Conservation (phyloP, 495 filamentous ascomycete species). For the Aspergillus saccharolyticus region DNA sequence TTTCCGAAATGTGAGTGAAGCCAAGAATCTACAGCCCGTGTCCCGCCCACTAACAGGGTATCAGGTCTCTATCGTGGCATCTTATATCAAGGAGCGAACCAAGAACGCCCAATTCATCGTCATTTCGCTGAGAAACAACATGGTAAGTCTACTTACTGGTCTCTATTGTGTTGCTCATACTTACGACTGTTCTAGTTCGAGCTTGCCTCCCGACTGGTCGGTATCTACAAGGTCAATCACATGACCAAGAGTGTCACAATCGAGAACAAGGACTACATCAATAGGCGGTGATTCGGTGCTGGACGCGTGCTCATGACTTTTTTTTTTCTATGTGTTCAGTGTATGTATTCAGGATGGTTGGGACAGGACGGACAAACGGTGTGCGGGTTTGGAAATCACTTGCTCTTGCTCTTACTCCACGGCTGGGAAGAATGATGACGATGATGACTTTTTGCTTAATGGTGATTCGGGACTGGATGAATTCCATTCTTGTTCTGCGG, state of each 20-base stretch:
- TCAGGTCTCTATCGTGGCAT: constrained; percentile 96
- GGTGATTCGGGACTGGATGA: neutral
- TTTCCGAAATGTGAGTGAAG: constrained; percentile 81
- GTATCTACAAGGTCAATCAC: constrained; percentile 99
- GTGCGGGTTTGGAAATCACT: neutral
- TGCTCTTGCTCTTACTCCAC: neutral
- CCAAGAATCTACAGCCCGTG: neutral
- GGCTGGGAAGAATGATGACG: neutral
- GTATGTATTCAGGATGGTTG: constrained; percentile 5
- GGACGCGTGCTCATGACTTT: neutral
- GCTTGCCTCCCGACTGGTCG: constrained; percentile 85
- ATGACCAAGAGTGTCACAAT: constrained; percentile 99
- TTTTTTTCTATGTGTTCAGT: no score
- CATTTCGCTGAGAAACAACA: constrained; percentile 96
- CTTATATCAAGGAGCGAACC: constrained; percentile 97
- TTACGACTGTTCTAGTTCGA: constrained; percentile 59
- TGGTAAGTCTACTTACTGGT: constrained; percentile 45
- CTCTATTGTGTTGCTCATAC: neutral
- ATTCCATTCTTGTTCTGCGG: neutral
- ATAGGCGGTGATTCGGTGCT: constrained; percentile 28
- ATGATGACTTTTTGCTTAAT: neutral
- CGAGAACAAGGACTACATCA: constrained; percentile 82
- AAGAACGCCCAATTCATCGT: constrained; percentile 99
- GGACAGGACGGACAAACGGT: neutral
- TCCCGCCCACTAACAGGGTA: constrained; percentile 12